Evolutionary conservation across 2,329 filamentous ascomycete species (phyloP), one percentile per base, ranked within the genome.

Genomic region (Acarospora socialis): DNA sequence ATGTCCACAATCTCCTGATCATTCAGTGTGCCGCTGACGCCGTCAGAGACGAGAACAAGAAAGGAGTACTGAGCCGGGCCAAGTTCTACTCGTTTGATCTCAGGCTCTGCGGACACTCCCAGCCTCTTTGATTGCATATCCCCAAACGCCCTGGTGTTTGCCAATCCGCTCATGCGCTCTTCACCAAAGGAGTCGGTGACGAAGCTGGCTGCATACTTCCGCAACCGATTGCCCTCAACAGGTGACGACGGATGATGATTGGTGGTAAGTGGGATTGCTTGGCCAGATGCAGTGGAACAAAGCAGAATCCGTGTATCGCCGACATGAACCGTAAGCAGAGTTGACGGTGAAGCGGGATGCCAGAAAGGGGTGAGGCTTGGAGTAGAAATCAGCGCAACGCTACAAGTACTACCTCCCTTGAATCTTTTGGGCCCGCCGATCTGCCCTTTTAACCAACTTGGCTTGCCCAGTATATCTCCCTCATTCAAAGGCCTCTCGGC

Each of bases 1-100:
- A 95, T 75, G 51, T 98, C 90, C 18, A 94, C 86, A 39, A 95
- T 83, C 58, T 98, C 90, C 58, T 95, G 87, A 50, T 98, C 90
- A 34, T 69, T 73, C 14, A 95, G 62, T 10, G 80, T 81, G 5
- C 82, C 87, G 13, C 77, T 87, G 7, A 98, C 74, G 16, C 90
- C 90, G 53, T 98, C 90, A 2, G 74, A 81, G 53, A 92, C 73
- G 28, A 98, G 68, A 2, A 92, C 82, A 31, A 95, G 53, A 56
- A 98, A 98, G 3, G 76, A 76, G 56, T 83, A 94, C 53, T 94
- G 77, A 0, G 82, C 84, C 0, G 87, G 78, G 0, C 68, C 68
- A 39, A 95, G 65, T 41, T 94, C 81, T 8, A 84, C 63, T 21
- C 80, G 74, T 1, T 71, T 73, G 38, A 94, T 73, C 49, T 95